Conservation (phyloP, 2,329 filamentous ascomycete genomes). For the Cercospora beticola region DNA sequence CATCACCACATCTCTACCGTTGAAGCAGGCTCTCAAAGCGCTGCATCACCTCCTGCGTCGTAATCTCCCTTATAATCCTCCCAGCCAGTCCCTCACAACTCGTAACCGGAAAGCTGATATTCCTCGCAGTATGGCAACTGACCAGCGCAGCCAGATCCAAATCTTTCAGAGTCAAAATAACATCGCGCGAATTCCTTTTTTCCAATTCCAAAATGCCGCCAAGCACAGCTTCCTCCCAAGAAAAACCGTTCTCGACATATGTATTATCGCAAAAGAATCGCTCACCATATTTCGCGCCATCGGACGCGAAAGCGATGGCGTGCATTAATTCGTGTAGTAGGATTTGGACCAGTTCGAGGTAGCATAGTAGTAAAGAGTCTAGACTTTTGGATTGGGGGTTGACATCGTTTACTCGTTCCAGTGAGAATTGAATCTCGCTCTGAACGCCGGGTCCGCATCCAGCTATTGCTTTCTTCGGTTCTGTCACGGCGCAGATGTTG, state of each 20-base stretch:
- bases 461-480: not conserved
- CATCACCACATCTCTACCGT: not conserved
- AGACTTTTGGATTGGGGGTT: not conserved
- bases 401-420: not conserved
- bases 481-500: not conserved
- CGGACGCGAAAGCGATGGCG: not conserved
- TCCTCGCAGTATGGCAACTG: not conserved
- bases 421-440: not conserved
- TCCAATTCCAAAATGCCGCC: not conserved
- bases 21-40: not conserved
- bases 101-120: slow-evolving; percentile 1
- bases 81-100: not conserved
- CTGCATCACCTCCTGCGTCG: not conserved
- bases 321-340: slow-evolving; percentile 8
- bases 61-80: not conserved
- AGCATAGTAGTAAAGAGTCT: not conserved
- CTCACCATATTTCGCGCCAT: not conserved
- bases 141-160: not conserved
- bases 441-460: not conserved
- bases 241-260: slow-evolving; percentile 4
- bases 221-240: slow-evolving; percentile 2
- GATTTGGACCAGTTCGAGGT: not conserved
- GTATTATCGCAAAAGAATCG: not conserved
- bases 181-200: not conserved
- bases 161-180: not conserved